Base-by-base conservation (phyloP, 73 alveolate species). In the Paramecium sonneborni region DNA sequence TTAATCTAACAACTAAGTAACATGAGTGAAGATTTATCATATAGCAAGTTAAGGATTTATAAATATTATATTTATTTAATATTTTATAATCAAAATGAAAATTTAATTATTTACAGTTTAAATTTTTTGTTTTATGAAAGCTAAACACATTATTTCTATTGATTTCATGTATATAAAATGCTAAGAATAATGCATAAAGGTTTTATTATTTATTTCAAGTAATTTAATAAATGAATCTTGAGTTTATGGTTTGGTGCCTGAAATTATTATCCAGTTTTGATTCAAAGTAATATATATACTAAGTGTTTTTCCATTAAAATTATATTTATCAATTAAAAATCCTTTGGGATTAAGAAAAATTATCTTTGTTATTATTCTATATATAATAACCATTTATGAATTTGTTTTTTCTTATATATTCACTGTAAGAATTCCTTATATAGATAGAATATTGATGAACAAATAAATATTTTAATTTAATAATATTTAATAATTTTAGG, bases 91-190 rank as follows among this genome's bases (percentile, higher is more conserved):
- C 15, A 52, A 15, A 15, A 52, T 52, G 68, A 52, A 52, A 0
- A 52, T 52, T 52, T 28, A 18, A 3, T 52, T 3, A 8, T 52
- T 0, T 52, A 52, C 1, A 52, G 32, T 32, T 85, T 88, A 62
- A 58, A 37, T 23, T 57, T 21, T 37, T 37, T 14, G n/a, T n/a
- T 41, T 88, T 88, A 6, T 70, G 34, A 34, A 70, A 70, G 21
- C 38, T 43, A 0, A 69, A 43, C 14, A 88, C 94, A 57, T 32
- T 34, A 52, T 88, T 91, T 18, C 94, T 91, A 68, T 88, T 88
- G 15, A 48, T 23, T n/a, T 91, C 94, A 69, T 88, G 94, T 20
- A 91, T 91, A 72, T 88, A 91, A 30, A 62, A 76, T 5, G 70
- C 84, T 30, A 85, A 84, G 35, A 67, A 24, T 30, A 88, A 69